Percentiles rank a stretch among this genome's conserved stretches.
Conservation (phyloP, 139 green algal species). For the Zygnema circumcarinatum region DNA sequence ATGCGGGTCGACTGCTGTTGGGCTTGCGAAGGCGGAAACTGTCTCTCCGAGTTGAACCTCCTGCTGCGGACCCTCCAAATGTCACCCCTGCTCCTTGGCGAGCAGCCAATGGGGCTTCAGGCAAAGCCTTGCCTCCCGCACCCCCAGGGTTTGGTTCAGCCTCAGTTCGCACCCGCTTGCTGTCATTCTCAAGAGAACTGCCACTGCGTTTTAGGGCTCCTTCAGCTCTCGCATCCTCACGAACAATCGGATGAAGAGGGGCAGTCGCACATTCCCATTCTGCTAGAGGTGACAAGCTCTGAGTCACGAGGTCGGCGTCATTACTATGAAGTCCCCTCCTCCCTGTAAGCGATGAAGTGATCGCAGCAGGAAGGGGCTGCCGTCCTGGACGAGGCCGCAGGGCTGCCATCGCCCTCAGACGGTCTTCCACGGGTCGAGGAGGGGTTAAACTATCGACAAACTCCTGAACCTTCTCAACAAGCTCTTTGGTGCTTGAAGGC, state of each 20-base stretch:
- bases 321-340: too few relatives aligned
- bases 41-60: conserved; percentile 29
- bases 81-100: background rate
- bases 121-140: too few relatives aligned
- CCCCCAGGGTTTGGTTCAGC: background rate
- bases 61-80: background rate
- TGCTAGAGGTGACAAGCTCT: too few relatives aligned
- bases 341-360: too few relatives aligned
- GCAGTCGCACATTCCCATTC: background rate
- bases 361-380: background rate
- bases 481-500: background rate
- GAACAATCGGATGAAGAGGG: background rate
- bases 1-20: conserved; percentile 37
- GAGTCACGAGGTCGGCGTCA: too few relatives aligned
- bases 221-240: background rate
- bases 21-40: conserved; percentile 30
- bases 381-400: background rate
- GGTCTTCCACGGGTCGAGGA: background rate
- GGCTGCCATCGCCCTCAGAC: background rate
- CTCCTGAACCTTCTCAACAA: background rate
- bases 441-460: background rate
- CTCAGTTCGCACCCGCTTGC: background rate
- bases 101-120: background rate
- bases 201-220: background rate
- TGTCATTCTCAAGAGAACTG: background rate